Conservation (phyloP, 805 yeast species). For the Lipomyces lipofer region DNA sequence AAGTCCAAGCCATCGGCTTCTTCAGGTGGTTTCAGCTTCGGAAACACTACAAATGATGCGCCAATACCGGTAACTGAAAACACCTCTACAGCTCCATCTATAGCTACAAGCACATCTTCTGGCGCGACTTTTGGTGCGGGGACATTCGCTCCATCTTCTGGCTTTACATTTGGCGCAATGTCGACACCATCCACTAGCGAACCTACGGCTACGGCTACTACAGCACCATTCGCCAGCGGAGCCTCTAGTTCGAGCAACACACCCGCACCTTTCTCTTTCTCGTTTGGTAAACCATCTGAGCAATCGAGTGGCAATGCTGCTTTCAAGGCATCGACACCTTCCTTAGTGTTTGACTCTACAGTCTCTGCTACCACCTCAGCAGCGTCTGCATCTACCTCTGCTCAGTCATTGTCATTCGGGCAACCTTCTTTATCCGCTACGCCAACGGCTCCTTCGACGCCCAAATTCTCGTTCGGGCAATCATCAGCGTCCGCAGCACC, state of each 20-base stretch:
- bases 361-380: neutral
- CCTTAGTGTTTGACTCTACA: neutral
- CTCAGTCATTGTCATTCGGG: neutral
- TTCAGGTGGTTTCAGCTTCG: neutral
- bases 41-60: constrained; percentile 1
- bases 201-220: neutral
- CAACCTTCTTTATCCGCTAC: neutral
- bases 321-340: constrained; percentile 7
- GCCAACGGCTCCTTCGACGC: constrained; percentile 1
- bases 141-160: neutral
- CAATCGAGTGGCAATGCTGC: no score
- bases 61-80: neutral
- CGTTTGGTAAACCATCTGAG: no score
- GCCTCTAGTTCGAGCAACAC: no score
- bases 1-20: neutral
- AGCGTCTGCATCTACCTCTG: neutral
- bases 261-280: no score
- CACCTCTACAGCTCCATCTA: neutral
- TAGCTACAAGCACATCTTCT: neutral
- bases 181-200: neutral
- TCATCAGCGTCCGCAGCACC: neutral
- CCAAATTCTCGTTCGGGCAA: constrained; percentile 9
- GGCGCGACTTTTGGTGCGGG: neutral
- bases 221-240: no score
- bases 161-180: constrained; percentile 2